Evolutionary conservation across 257 asterid genomes (phyloP).

Genomic region (Pogostemon cablin): DNA sequence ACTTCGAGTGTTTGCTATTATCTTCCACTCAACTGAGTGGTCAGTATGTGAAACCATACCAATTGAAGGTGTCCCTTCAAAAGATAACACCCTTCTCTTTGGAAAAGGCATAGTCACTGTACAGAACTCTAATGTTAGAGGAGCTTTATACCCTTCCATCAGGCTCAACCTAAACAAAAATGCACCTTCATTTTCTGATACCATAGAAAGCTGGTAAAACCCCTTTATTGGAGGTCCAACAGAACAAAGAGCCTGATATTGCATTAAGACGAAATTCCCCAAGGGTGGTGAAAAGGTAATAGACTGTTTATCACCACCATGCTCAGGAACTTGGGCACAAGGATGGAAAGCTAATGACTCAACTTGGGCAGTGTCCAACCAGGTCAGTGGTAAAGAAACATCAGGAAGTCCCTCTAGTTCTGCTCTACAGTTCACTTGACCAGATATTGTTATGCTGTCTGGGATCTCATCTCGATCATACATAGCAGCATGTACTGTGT

Average conservation of each 20-base stretch:
- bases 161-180: slow-evolving; percentile 85
- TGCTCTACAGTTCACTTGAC: slow-evolving; percentile 97
- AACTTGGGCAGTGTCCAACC: slow-evolving; percentile 67
- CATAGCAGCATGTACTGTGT: slow-evolving; percentile 89
- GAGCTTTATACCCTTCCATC: slow-evolving; percentile 88
- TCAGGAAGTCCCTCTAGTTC: slow-evolving; percentile 97
- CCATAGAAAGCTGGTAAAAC: slow-evolving; percentile 98
- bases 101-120: slow-evolving; percentile 91
- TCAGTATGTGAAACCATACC: slow-evolving; percentile 82
- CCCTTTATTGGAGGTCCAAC: slow-evolving; percentile 92
- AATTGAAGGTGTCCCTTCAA: slow-evolving; percentile 92
- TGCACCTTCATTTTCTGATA: slow-evolving; percentile 98
- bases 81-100: slow-evolving; percentile 76
- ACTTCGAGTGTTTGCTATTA: slow-evolving; percentile 66
- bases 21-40: slow-evolving; percentile 86
- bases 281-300: slow-evolving; percentile 90
- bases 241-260: slow-evolving; percentile 76
- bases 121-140: slow-evolving; percentile 80
- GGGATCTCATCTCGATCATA: slow-evolving; percentile 97
- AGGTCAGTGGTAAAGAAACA: slow-evolving; percentile 79
- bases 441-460: slow-evolving; percentile 75
- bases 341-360: slow-evolving; percentile 90
- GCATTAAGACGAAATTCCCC: slow-evolving; percentile 79
- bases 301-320: slow-evolving; percentile 85
- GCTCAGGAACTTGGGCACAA: slow-evolving; percentile 98